Evolutionary conservation across 2,329 filamentous ascomycete species (phyloP), one percentile per base, ranked within the genome.

Genomic region (Pezicula neosporulosa): DNA sequence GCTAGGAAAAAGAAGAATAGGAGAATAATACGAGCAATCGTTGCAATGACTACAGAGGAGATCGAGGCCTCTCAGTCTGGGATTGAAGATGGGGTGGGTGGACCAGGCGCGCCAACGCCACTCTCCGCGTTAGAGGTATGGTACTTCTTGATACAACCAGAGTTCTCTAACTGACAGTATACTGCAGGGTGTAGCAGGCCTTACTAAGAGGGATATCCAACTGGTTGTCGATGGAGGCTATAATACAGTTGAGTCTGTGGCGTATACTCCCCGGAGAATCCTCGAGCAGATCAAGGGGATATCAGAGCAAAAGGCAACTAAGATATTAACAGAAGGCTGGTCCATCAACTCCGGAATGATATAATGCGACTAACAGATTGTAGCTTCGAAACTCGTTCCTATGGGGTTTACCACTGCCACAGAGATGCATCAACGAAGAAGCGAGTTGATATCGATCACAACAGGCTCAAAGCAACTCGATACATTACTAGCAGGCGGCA

Each of bases 331-430:
- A 13, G 94, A 97, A 77, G 92, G 92, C 93, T 44, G 12, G 49
- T 38, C n/a, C 10, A 44, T 18, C 47, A 41, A 1, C 8, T 10
- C 47, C 56, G 7, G 37, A 15, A 42, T 4, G 30, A 15, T 28
- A 44, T 47, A 47, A 1, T 53, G 2, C 13, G 28, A 8, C 3
- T 36, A 5, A 15, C 0, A 9, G 30, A 6, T 47, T 59, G 12
- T 60, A 95, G 93, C 93, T 27, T 92, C 91, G 1, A 99, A 97
- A 70, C 81, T 97, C 47, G 94, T 99, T 1, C 94, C 94, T 0
- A 96, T 99, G 92, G 94, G 94, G 39, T 99, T 99, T 68, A 99
- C 95, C 1, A 99, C 94, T 0, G 94, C 94, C 3, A 99, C 94
- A 0, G 95, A 99, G 72, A 99, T 99, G 92, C 95, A 99, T 67